phyloP scores from a whole-genome alignment of 2,329 filamentous ascomycete genomes.

The Cordyceps militaris region DNA sequence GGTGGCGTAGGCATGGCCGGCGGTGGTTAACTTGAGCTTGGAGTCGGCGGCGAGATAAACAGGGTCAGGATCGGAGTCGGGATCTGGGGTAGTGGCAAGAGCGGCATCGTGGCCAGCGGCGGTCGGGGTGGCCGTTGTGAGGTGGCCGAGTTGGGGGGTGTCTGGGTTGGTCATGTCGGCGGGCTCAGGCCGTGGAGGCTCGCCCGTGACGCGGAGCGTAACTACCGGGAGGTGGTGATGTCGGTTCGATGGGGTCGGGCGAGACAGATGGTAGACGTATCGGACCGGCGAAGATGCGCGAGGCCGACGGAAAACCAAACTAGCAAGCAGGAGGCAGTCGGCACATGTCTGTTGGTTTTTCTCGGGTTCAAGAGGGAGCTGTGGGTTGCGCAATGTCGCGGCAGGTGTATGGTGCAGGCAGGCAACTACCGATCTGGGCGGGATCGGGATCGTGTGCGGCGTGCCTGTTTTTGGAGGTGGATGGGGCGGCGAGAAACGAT shows the following conservation, averaged over 20 bases:
- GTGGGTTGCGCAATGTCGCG: background rate
- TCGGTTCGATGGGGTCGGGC: background rate
- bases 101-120: constrained; percentile 15
- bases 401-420: background rate
- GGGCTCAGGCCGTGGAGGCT: background rate
- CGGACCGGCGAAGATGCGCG: background rate
- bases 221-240: background rate
- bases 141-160: background rate
- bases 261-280: background rate
- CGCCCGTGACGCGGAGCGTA: background rate
- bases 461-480: background rate
- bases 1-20: constrained; percentile 6
- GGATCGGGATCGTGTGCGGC: constrained; percentile 4
- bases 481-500: background rate
- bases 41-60: constrained; percentile 9
- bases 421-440: background rate
- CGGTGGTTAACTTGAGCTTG: constrained; percentile 17
- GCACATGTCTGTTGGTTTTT: constrained; percentile 8
- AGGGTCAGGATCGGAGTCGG: constrained; percentile 15
- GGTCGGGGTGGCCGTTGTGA: background rate
- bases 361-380: background rate
- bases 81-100: constrained; percentile 9
- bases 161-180: constrained; percentile 5
- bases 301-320: background rate
- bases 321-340: constrained; percentile 5